Evolutionary conservation across 1,284 basidiomycete genomes (phyloP), one percentile per base, ranked within the genome.

Genomic region (Ceratobasidium sp.): DNA sequence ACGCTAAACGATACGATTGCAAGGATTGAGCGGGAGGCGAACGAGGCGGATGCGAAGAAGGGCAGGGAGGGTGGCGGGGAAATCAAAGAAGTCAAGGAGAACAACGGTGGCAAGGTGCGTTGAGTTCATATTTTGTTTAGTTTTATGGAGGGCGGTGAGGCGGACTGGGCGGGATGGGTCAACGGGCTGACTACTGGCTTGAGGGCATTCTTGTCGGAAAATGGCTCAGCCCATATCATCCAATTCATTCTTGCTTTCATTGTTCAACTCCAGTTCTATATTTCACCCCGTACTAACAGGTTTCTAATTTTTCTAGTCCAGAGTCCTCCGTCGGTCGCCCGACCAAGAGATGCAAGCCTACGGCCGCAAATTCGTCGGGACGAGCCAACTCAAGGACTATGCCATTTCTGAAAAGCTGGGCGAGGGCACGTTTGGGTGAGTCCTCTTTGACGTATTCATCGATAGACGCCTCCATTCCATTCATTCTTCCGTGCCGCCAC

Each of bases 351-450:
- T 87, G 80, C 84, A 85, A 56, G 90, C 88, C 0, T 94, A 93
- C 82, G 90, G 91, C 2, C 90, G 90, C 78, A 85, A 85, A 2
- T 96, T 98, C 81, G 85, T 88, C 23, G 96, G 96, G 0, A 94
- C 93, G 81, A 94, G 95, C 2, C 86, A 87, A 64, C 89, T 96
- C 79, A 86, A 86, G n/a, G 92, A 94, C 80, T 98, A 97, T 83
- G 90, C 92, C 76, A 87, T 92, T 13, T 92, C 92, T 46, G 92
- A 91, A 10, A 97, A 97, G 85, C 86, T 98, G 38, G 96, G 96
- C 57, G 96, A 98, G 84, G 96, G 96, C 9, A 98, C 97, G 10
- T 98, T 98, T 84, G 96, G 96, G 94, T 94, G 82, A 67, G 91
- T 88, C 17, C 48, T 77, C n/a, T 46, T 57, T 52, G 50, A 77